Evolutionary conservation across 75 land plant genomes (phyloP), one percentile per base, ranked within the genome.

Genomic region (Pseudotsuga menziesii): DNA sequence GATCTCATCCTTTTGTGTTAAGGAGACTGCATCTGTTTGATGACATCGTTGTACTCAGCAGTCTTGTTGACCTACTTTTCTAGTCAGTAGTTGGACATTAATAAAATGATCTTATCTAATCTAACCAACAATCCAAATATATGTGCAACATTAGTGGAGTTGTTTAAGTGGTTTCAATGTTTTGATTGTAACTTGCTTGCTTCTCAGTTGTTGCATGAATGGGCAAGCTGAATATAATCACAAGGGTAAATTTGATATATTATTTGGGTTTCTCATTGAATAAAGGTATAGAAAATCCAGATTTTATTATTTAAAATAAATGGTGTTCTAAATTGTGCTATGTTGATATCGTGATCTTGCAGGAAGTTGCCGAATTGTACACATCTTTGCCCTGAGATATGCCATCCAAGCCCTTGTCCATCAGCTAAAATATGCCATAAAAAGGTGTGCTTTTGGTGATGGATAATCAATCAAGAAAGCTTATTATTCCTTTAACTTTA

Each of bases 351-450:
- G 41, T 58, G 27, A 14, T 27, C 79, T n/a, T 85, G 83, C 91
- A 97, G 99, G 77, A 97, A 92, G 81, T 79, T 97, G 32, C 90
- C 86, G 44, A 82, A 89, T 61, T 97, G 99, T 79, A 79, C 93
- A 26, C 99, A 97, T 79, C 83, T 97, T 23, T 97, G 99, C 76
- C 80, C 99, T 26, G 96, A 92, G 59, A 94, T 83, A 22, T 97
- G 99, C 61, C 99, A 97, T 87, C 91, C 92, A 77, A 96, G 92
- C 61, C 77, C 84, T 70, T 97, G 99, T 81, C 89, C 91, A 77
- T 85, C 79, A 57, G 87, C 89, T 77, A 87, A 88, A 29, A 82
- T 75, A 70, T 97, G 99, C 74, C 78, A 41, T 15, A 97, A 97
- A 81, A 97, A 97, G 99, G 99, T 97, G 81, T 71, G 36, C 39